Evolutionary conservation across 352 stramenopile species (phyloP).

Genomic region (Peronosclerospora sorghi): DNA sequence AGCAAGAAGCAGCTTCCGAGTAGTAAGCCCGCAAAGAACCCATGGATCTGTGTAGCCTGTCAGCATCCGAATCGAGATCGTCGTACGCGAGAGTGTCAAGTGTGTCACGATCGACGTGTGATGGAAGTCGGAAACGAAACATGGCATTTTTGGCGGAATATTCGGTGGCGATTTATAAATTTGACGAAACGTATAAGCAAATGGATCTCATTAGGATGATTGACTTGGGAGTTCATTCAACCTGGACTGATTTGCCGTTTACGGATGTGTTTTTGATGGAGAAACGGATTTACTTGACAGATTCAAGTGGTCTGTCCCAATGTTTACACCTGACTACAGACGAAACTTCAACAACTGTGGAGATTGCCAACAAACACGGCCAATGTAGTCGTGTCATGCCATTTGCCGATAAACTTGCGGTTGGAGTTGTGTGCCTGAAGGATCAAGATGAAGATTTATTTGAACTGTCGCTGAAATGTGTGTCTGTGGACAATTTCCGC

Average conservation of each 20-base stretch:
- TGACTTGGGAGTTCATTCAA: slow-evolving; percentile 22
- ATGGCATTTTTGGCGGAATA: slow-evolving; percentile 13
- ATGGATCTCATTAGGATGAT: slow-evolving; percentile 18
- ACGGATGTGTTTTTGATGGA: slow-evolving; percentile 16
- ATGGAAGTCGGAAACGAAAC: too few species aligned
- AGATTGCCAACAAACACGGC: neutral
- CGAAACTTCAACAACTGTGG: slow-evolving; percentile 26
- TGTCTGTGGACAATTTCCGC: slow-evolving; percentile 28
- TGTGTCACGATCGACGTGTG: too few species aligned
- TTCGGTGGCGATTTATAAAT: slow-evolving; percentile 19
- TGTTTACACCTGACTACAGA: slow-evolving; percentile 29
- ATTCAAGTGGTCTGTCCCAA: slow-evolving; percentile 19
- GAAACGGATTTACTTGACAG: slow-evolving; percentile 22
- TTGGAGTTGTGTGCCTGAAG: slow-evolving; percentile 10
- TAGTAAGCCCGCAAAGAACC: too few species aligned
- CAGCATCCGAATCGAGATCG: too few species aligned
- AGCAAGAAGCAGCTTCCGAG: too few species aligned
- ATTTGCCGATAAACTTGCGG: slow-evolving; percentile 26
- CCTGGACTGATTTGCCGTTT: slow-evolving; percentile 14
- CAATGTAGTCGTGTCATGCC: slow-evolving; percentile 7
- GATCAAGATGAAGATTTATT: slow-evolving; percentile 9
- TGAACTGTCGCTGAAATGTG: slow-evolving; percentile 9
- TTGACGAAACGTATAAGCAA: slow-evolving; percentile 18
- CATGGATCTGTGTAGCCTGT: too few species aligned
- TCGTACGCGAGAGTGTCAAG: too few species aligned